Evolutionary conservation across 805 yeast genomes (phyloP).

Genomic region (Henningerozyma blattae): DNA sequence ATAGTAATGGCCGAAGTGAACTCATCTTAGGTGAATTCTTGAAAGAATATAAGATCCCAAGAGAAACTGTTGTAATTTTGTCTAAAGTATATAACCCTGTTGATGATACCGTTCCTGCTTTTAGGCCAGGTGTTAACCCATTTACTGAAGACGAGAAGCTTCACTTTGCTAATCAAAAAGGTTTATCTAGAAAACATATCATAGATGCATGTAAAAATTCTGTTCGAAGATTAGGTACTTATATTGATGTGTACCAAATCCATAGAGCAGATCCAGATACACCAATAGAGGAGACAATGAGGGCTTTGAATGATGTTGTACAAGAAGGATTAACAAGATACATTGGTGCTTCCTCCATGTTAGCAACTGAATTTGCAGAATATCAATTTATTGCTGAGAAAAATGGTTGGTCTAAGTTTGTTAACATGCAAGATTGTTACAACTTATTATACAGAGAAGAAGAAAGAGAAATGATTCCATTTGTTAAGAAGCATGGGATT

Average conservation of each 20-base stretch:
- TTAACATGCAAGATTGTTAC: conserved; percentile 47
- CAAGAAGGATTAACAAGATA: conserved; percentile 29
- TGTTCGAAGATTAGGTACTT: conserved; percentile 33
- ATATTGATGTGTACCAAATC: conserved; percentile 39
- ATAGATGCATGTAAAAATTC: conserved; percentile 32
- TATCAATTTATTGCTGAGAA: conserved; percentile 47
- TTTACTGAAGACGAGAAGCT: not conserved
- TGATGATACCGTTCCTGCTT: conserved; percentile 12
- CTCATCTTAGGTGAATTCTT: conserved; percentile 40
- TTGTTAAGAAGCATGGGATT: conserved; percentile 39
- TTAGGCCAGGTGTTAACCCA: not conserved
- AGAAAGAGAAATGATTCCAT: conserved; percentile 49
- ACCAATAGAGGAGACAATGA: conserved; percentile 41
- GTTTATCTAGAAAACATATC: conserved; percentile 36
- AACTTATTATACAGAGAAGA: conserved; percentile 51
- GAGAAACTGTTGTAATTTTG: conserved; percentile 43
- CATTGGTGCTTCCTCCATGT: conserved; percentile 43
- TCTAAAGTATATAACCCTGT: conserved; percentile 31
- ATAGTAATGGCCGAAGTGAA: conserved; percentile 39
- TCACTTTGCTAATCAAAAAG: conserved; percentile 26
- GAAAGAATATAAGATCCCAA: conserved; percentile 35
- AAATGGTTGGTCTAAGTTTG: conserved; percentile 44
- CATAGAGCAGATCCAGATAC: conserved; percentile 36
- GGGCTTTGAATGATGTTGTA: conserved; percentile 33
- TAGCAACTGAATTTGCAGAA: conserved; percentile 39